These are phyloP conservation scores for Leccinum barrowsii DNA, from an alignment of 768 basidiomycete species.

Conservation along the genomic window DNA sequence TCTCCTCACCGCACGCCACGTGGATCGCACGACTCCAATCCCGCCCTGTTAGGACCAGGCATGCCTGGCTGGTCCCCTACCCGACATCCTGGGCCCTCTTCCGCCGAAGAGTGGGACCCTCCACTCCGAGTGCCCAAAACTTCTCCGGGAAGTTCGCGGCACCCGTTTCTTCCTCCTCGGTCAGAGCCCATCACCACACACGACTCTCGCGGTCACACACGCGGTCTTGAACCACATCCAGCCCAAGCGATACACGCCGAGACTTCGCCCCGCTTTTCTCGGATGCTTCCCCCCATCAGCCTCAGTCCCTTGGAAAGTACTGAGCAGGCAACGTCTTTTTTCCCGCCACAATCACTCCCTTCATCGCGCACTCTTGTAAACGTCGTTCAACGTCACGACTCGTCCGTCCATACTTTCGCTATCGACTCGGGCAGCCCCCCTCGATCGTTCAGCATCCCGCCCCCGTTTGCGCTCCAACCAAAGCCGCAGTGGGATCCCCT, in stretches of 20 bases:
- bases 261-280: slow-evolving; percentile 24
- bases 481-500: slow-evolving; percentile 60
- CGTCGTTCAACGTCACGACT: slow-evolving; percentile 14
- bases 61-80: slow-evolving; percentile 40
- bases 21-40: slow-evolving; percentile 34
- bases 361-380: slow-evolving; percentile 14
- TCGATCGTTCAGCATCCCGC: slow-evolving; percentile 30
- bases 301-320: slow-evolving; percentile 13
- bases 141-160: slow-evolving; percentile 1
- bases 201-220: slow-evolving; percentile 17
- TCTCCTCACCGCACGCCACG: slow-evolving; percentile 10
- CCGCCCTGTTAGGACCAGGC: slow-evolving; percentile 52
- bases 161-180: slow-evolving; percentile 2
- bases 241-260: slow-evolving; percentile 11
- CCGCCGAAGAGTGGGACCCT: slow-evolving; percentile 19
- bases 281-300: slow-evolving; percentile 28
- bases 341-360: slow-evolving; percentile 35
- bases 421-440: slow-evolving; percentile 14
- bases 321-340: slow-evolving; percentile 19
- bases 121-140: slow-evolving; percentile 10
- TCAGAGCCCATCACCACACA: slow-evolving; percentile 8
- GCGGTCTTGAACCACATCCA: slow-evolving; percentile 8
- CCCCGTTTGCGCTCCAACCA: slow-evolving; percentile 68
- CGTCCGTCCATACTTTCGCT: slow-evolving; percentile 19
- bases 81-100: slow-evolving; percentile 12